Conservation (phyloP, 768 basidiomycete species). For the Russula sp. region DNA sequence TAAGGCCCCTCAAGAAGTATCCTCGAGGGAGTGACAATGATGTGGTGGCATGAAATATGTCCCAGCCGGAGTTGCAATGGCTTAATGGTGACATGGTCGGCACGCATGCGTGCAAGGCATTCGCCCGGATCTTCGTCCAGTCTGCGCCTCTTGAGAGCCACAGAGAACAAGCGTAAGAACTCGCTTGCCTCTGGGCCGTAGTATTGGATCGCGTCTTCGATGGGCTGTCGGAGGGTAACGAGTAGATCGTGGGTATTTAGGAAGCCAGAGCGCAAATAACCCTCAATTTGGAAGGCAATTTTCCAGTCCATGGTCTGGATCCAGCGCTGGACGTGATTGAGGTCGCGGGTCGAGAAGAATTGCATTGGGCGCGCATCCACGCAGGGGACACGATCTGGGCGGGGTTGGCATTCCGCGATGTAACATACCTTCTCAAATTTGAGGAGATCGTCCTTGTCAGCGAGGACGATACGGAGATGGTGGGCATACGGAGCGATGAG, state of each 20-base stretch:
- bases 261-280: conserved; percentile 53
- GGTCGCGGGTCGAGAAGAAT: conserved; percentile 44
- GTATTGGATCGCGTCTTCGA: conserved; percentile 35
- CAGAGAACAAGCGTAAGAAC: conserved; percentile 48
- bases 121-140: conserved; percentile 35
- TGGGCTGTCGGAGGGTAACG: conserved; percentile 34
- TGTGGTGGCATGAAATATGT: conserved; percentile 61
- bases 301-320: conserved; percentile 49
- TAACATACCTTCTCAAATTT: conserved; percentile 49
- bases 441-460: conserved; percentile 41
- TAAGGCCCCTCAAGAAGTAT: conserved; percentile 72
- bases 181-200: conserved; percentile 33
- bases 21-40: conserved; percentile 70
- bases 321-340: conserved; percentile 40
- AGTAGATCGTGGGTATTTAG: conserved; percentile 54
- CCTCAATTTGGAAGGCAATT: conserved; percentile 72
- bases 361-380: conserved; percentile 44
- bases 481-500: conserved; percentile 62
- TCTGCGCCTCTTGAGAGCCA: conserved; percentile 38
- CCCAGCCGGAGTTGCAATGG: conserved; percentile 28
- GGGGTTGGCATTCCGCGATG: conserved; percentile 36
- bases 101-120: conserved; percentile 40
- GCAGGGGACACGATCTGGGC: conserved; percentile 23
- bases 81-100: conserved; percentile 19
- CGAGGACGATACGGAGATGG: conserved; percentile 58